Conservation (phyloP, 768 basidiomycete species). For the Tylopilus intermedius region DNA sequence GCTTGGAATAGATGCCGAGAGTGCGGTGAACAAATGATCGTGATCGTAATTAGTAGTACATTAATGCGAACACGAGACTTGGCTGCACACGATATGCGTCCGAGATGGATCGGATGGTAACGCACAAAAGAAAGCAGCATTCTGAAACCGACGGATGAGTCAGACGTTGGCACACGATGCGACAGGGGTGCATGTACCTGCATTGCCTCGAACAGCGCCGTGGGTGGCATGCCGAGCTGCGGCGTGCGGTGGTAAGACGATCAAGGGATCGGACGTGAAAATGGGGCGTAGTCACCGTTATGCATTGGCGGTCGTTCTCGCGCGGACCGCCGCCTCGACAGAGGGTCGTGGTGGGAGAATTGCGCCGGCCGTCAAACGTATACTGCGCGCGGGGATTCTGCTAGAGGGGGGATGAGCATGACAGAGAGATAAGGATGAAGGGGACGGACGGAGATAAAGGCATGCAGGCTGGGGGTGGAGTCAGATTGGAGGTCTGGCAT, state of each 20-base stretch:
- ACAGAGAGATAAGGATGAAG: neutral
- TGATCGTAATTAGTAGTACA: constrained; percentile 23
- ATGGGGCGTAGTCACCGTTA: constrained; percentile 39
- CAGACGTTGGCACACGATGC: neutral
- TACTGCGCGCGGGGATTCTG: constrained; percentile 42
- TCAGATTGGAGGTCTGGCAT: constrained; percentile 16
- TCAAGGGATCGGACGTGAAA: constrained; percentile 2
- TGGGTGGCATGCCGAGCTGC: constrained; percentile 61
- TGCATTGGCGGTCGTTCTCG: constrained; percentile 45
- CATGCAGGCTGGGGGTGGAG: constrained; percentile 33
- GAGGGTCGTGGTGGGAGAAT: constrained; percentile 51
- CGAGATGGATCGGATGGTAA: constrained; percentile 60
- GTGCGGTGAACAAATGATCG: constrained; percentile 20
- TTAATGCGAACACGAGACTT: constrained; percentile 43
- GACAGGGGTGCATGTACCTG: constrained; percentile 41
- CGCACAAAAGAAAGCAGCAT: constrained; percentile 64
- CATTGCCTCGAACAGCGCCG: constrained; percentile 63
- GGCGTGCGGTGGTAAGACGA: constrained; percentile 15
- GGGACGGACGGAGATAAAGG: constrained; percentile 40
- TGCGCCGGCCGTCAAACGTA: constrained; percentile 59
- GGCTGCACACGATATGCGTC: constrained; percentile 67
- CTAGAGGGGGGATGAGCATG: too few species aligned
- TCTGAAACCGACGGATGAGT: constrained; percentile 34
- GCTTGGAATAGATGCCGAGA: constrained; percentile 51
- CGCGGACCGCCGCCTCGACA: constrained; percentile 44